phyloP scores from a whole-genome alignment of 148 eudicot species.

The Beta vulgaris region DNA sequence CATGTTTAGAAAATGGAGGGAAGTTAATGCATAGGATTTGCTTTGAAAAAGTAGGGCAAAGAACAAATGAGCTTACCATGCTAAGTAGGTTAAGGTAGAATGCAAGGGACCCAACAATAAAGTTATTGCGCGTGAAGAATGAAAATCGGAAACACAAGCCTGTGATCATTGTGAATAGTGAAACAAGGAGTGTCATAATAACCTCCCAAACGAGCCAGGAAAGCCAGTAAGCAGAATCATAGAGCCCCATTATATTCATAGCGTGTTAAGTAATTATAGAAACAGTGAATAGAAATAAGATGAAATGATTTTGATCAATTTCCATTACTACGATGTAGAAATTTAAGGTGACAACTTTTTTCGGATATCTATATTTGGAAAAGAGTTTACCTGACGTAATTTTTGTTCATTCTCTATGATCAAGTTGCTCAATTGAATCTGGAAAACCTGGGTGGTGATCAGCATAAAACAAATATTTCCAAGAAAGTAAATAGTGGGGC shows the following conservation, averaged over 20 bases:
- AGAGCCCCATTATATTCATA: slow-evolving; percentile 83
- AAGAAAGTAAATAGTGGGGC: slow-evolving; percentile 31
- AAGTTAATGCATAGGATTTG: too few species aligned
- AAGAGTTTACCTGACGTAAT: slow-evolving; percentile 78
- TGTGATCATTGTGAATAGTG: slow-evolving; percentile 57
- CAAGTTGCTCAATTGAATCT: slow-evolving; percentile 59
- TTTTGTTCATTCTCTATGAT: slow-evolving; percentile 68
- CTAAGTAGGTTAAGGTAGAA: slow-evolving; percentile 64
- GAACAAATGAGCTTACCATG: slow-evolving; percentile 46
- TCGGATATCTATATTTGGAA: background rate
- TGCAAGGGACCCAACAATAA: slow-evolving; percentile 52
- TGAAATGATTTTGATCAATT: too few species aligned
- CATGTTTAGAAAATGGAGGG: too few species aligned
- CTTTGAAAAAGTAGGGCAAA: too few species aligned
- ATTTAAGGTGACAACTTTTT: background rate
- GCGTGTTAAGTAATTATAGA: slow-evolving; percentile 53
- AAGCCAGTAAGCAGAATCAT: slow-evolving; percentile 82
- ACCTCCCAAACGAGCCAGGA: slow-evolving; percentile 79
- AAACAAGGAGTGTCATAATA: slow-evolving; percentile 41
- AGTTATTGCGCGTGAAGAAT: slow-evolving; percentile 61
- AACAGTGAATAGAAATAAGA: too few species aligned
- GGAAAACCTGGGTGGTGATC: slow-evolving; percentile 60
- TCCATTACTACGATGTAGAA: too few species aligned
- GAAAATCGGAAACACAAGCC: slow-evolving; percentile 71
- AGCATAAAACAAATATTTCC: slow-evolving; percentile 52